Base-by-base conservation (phyloP, 495 filamentous ascomycete species). In the Thermothielavioides terrestris region DNA sequence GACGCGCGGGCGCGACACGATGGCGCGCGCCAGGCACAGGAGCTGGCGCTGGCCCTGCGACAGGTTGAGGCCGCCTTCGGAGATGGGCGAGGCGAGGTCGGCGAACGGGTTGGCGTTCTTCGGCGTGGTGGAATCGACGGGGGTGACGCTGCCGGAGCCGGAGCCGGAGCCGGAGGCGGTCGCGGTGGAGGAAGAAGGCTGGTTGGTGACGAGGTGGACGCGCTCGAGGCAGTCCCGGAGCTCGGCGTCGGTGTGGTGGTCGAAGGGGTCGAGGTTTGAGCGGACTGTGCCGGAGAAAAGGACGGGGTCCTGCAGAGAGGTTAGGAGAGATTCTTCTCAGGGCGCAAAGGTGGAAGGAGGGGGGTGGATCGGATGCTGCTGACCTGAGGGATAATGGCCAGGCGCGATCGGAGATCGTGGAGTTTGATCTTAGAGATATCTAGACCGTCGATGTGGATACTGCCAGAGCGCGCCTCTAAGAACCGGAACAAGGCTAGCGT, bases 31-130 rank as follows among this genome's bases (percentile, higher is more conserved):
- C 1, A 95, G 80, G 56, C 88, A 92, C 11, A 95, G 77, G 1
- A 94, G 85, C 59, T 95, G 89, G 5, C 87, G 76, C 63, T 95
- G 89, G 3, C 89, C 89, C 59, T 94, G 89, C 0, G 85, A 89
- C 10, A 95, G 76, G 54, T 89, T 92, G 4, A 81, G 75, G 1
- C 89, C 89, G 20, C 81, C 85, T 59, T 89, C 85, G 5, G 82
- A 77, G 54, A 92, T 82, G 12, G 76, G 65, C 0, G 84, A 79
- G 32, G 66, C 61, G 1, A 88, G 73, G 42, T 73, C 73, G 1
- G 68, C 56, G 68, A 86, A 85, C 42, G 78, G 69, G 57, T 89
- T 90, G 32, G 65, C 66, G 56, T 84, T 84, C 37, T 69, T 67
- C 46, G 65, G 65, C 1, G 57, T 42, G 12, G 66, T 51, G 6